phyloP scores from a whole-genome alignment of 331 rosid genomes.

The Acacia pycnantha region DNA sequence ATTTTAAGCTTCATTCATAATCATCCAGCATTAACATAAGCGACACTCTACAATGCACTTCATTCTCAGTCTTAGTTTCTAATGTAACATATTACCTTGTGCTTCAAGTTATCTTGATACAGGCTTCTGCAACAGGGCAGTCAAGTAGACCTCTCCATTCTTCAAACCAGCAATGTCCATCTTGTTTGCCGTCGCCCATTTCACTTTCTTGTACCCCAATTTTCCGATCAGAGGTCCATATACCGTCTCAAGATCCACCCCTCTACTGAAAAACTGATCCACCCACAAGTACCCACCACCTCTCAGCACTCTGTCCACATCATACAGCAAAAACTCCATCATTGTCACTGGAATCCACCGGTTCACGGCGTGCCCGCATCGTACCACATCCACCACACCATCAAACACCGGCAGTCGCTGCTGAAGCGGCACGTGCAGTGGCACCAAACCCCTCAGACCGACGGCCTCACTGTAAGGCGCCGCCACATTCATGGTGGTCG shows the following conservation, averaged over 20 bases:
- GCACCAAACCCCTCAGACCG: slow-evolving; percentile 82
- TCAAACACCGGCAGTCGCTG: slow-evolving; percentile 87
- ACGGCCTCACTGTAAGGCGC: slow-evolving; percentile 81
- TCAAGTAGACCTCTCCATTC: slow-evolving; percentile 80
- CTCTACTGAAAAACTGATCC: slow-evolving; percentile 86
- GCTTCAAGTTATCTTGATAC: slow-evolving; percentile 44
- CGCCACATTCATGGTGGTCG: slow-evolving; percentile 80
- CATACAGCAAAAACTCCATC: slow-evolving; percentile 80
- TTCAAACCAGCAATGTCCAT: slow-evolving; percentile 57
- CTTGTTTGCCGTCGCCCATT: slow-evolving; percentile 84
- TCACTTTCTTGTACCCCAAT: slow-evolving; percentile 85
- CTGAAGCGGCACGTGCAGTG: slow-evolving; percentile 89
- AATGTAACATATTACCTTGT: slow-evolving; percentile 33
- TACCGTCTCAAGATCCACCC: slow-evolving; percentile 71
- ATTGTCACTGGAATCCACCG: slow-evolving; percentile 84
- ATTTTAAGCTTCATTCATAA: neutral
- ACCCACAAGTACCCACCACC: slow-evolving; percentile 92
- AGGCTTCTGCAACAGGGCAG: slow-evolving; percentile 91
- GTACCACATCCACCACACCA: slow-evolving; percentile 82
- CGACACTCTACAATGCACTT: neutral
- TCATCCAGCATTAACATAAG: neutral
- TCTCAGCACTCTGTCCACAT: slow-evolving; percentile 82
- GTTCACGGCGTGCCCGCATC: slow-evolving; percentile 92
- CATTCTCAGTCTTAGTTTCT: neutral
- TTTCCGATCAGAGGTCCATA: slow-evolving; percentile 79